phyloP scores from a whole-genome alignment of 306 rosid genomes.

The Lathyrus tuberosus region DNA sequence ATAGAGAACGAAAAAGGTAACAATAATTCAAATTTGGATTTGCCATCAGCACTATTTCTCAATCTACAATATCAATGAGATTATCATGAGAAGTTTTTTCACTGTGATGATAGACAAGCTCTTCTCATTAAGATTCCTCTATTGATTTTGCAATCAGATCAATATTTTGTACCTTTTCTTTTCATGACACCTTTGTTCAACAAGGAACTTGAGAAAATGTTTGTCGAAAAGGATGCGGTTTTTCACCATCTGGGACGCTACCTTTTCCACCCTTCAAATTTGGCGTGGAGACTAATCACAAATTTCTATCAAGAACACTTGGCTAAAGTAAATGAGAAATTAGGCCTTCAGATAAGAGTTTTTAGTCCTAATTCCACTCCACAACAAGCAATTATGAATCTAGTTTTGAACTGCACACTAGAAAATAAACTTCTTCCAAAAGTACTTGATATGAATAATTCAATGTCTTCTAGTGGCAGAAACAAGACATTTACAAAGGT shows the following conservation, averaged over 20 bases:
- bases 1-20: conserved; percentile 41
- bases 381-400: conserved; percentile 47
- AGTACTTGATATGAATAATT: conserved; percentile 1
- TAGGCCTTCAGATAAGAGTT: conserved; percentile 42
- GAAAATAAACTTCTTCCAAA: conserved; percentile 51
- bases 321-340: conserved; percentile 36
- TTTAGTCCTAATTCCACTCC: conserved; percentile 21
- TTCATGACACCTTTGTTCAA: conserved; percentile 59
- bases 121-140: conserved; percentile 46
- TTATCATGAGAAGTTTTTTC: conserved; percentile 58
- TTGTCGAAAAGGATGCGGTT: conserved; percentile 28
- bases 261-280: conserved; percentile 41
- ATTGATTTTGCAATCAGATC: conserved; percentile 59
- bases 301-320: conserved; percentile 29
- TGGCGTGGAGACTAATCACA: conserved; percentile 48
- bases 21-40: conserved; percentile 21
- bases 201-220: conserved; percentile 33
- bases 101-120: conserved; percentile 56
- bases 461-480: not conserved
- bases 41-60: conserved; percentile 48
- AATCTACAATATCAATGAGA: conserved; percentile 46
- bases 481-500: conserved; percentile 41
- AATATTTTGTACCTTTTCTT: conserved; percentile 65
- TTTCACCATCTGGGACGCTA: conserved; percentile 36
- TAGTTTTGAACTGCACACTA: conserved; percentile 47